Base-by-base conservation (phyloP, 1,284 basidiomycete species). In the Irpex sp. region DNA sequence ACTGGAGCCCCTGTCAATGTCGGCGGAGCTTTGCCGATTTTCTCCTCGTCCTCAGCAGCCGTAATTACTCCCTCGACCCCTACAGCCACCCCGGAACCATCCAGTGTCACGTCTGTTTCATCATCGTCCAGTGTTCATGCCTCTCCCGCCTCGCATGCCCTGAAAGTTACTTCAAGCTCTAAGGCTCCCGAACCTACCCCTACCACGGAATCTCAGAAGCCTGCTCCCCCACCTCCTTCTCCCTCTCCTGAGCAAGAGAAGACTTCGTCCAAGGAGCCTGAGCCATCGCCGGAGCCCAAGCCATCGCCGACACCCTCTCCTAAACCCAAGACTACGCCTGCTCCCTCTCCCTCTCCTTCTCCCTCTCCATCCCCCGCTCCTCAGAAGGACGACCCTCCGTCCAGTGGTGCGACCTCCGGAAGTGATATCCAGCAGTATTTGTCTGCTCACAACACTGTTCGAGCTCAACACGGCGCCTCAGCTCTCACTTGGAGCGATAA, bases 401-500 rank as follows among this genome's bases (percentile, higher is more conserved):
- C 63, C 4, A 51, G 59, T 33, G 64, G 60, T 36, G 60, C 60
- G 19, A 72, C 69, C 13, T 75, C 73, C 17, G 64, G 66, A 55
- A 68, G 68, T 58, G 76, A 78, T 65, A 74, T 74, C 46, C 17
- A 68, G 21, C 64, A 69, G 37, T 88, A 86, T 66, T 77, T 90
- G 43, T 64, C 72, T 7, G 79, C 76, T 8, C 89, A 91, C 74
- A 91, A 90, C 74, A 71, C 76, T 1, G 69, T 85, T 63, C 83
- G 88, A 43, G 77, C 83, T 1, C 73, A 81, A 64, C 86, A 90
- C 69, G 87, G 86, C 57, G 89, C 88, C 15, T 62, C 71, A 1
- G 66, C 81, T 21, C 74, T 92, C 54, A 80, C 79, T 0, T 90
- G 88, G 88, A 85, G 77, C 70, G 74, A 84, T 58, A 72, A 75